A percentile compares a stretch with the other conserved stretches of the same genome.
These are phyloP conservation scores for Carex arenaria DNA, from an alignment of 202 grass and related monocot species.

Conservation along the genomic window DNA sequence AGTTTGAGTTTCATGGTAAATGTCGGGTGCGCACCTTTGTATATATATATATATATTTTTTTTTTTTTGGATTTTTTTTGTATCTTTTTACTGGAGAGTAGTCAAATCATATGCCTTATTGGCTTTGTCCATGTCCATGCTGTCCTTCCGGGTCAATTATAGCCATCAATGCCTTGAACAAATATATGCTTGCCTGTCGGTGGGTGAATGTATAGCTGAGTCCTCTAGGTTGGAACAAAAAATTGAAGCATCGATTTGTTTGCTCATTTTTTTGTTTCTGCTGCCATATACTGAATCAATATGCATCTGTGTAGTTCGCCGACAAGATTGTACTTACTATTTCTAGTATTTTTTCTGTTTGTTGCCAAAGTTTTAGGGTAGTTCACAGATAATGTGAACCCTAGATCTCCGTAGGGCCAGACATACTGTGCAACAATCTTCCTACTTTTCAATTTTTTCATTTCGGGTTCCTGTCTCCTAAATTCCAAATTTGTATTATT, in stretches of 20 bases:
- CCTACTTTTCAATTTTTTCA: neutral
- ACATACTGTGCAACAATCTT: neutral
- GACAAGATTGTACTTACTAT: neutral
- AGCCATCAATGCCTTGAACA: neutral
- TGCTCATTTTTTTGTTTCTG: neutral
- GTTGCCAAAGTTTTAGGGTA: neutral
- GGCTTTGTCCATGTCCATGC: no score
- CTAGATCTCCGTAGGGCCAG: neutral
- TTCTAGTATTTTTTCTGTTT: neutral
- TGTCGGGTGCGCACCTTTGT: neutral
- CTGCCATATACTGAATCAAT: neutral
- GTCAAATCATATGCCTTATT: neutral
- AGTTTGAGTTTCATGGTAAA: neutral
- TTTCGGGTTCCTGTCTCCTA: neutral
- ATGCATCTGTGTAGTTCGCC: neutral
- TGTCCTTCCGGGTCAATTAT: no score
- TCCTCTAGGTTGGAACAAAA: neutral
- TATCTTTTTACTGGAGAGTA: neutral
- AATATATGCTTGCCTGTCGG: neutral
- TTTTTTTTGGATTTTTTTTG: neutral
- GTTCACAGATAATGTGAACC: neutral
- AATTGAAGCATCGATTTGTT: neutral
- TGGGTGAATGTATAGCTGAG: neutral
- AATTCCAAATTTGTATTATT: neutral
- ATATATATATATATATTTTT: neutral